Conservation (phyloP, 768 basidiomycete species). For the Russula vinacea region DNA sequence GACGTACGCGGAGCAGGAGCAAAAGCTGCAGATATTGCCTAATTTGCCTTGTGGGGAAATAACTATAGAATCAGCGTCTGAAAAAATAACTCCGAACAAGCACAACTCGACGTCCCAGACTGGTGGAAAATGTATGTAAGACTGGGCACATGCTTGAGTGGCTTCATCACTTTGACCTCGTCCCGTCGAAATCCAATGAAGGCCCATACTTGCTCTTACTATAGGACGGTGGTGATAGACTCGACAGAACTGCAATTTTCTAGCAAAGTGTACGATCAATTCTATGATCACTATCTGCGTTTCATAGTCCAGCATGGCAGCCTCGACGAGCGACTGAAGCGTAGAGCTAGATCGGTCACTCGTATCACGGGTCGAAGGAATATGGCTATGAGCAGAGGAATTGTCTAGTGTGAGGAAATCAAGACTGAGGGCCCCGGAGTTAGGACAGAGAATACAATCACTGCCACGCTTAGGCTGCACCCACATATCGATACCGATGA, state of each 20-base stretch:
- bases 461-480: no score
- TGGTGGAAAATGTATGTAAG: neutral
- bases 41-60: no score
- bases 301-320: neutral
- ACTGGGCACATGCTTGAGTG: neutral
- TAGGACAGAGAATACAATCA: no score
- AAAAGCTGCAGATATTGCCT: neutral
- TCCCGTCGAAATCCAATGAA: neutral
- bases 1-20: neutral
- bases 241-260: neutral
- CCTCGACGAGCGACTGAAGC: neutral
- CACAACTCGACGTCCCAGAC: slow-evolving; percentile 2
- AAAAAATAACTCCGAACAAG: no score
- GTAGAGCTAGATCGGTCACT: no score
- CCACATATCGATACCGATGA: no score
- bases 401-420: neutral
- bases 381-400: neutral
- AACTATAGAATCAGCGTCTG: no score
- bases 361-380: neutral
- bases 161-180: neutral
- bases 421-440: neutral
- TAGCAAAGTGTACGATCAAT: neutral
- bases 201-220: neutral
- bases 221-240: neutral
- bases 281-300: neutral